These are phyloP conservation scores for Alternaria ventricosa DNA, from an alignment of 2,329 filamentous ascomycete species.

Conservation along the genomic window DNA sequence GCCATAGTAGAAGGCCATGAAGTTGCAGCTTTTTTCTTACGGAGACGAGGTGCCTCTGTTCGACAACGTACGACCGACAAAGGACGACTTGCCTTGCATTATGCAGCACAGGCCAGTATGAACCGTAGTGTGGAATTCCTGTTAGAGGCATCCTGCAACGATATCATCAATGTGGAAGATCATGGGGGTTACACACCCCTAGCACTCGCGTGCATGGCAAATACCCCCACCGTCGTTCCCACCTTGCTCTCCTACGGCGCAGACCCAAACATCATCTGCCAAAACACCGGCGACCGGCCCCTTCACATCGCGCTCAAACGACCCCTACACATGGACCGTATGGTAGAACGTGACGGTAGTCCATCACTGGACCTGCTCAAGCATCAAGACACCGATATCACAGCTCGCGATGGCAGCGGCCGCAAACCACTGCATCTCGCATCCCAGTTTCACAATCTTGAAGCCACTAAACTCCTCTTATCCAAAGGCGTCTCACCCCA, in stretches of 20 bases:
- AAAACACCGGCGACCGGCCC: conserved; percentile 11
- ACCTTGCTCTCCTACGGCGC: conserved; percentile 26
- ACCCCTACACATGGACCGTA: background rate
- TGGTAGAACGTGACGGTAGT: background rate
- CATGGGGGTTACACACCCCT: conserved; percentile 17
- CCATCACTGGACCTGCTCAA: conserved; percentile 17
- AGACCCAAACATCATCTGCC: conserved; percentile 15
- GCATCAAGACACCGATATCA: background rate
- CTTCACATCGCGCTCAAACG: conserved; percentile 26
- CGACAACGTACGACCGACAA: conserved; percentile 1
- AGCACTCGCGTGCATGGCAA: conserved; percentile 16
- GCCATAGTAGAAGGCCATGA: conserved; percentile 19
- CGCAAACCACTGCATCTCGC: conserved; percentile 9
- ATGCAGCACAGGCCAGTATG: conserved; percentile 12
- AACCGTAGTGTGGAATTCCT: background rate
- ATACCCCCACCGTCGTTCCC: conserved; percentile 9
- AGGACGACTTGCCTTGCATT: conserved; percentile 17
- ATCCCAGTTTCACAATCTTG: background rate
- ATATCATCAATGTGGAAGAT: conserved; percentile 15
- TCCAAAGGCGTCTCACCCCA: background rate
- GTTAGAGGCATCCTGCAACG: background rate
- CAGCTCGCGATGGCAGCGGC: background rate
- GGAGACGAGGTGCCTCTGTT: conserved; percentile 14
- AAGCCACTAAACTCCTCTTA: background rate
- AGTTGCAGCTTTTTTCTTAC: conserved; percentile 16